phyloP scores from a whole-genome alignment of 768 basidiomycete species.

The Amanita molliuscula region DNA sequence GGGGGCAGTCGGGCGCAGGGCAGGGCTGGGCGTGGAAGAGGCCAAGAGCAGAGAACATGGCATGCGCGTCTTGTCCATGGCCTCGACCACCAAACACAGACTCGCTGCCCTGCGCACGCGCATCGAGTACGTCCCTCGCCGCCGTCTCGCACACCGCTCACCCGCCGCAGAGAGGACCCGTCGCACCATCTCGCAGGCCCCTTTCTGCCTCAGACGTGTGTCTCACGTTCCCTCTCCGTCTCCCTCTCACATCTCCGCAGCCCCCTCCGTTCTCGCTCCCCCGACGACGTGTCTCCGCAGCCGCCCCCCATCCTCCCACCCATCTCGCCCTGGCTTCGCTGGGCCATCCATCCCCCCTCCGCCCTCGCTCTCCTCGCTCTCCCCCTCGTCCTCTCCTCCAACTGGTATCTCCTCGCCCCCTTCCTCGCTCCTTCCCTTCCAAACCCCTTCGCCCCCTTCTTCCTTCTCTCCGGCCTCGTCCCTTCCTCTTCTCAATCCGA shows the following conservation, averaged over 20 bases:
- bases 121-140: slow-evolving; percentile 18
- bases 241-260: slow-evolving; percentile 16
- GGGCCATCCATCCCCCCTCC: slow-evolving; percentile 67
- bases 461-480: slow-evolving; percentile 64
- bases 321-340: slow-evolving; percentile 40
- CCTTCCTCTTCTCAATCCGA: slow-evolving; percentile 40
- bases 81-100: too few species aligned
- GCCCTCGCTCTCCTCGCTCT: slow-evolving; percentile 59
- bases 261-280: slow-evolving; percentile 27
- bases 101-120: slow-evolving; percentile 12
- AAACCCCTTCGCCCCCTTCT: slow-evolving; percentile 68
- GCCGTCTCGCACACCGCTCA: neutral
- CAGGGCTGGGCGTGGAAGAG: slow-evolving; percentile 53
- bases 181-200: slow-evolving; percentile 53
- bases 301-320: slow-evolving; percentile 24
- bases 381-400: slow-evolving; percentile 49
- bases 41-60: slow-evolving; percentile 55
- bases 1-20: slow-evolving; percentile 28
- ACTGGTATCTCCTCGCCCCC: slow-evolving; percentile 46
- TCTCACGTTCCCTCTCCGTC: slow-evolving; percentile 4
- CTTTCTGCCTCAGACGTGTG: slow-evolving; percentile 56
- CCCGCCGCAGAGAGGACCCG: slow-evolving; percentile 34
- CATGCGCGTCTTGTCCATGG: too few species aligned
- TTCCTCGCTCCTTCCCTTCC: slow-evolving; percentile 33
- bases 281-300: slow-evolving; percentile 25